Conservation (phyloP, 164 flowering plant genomes). For the Kalanchoe fedtschenkoi region DNA sequence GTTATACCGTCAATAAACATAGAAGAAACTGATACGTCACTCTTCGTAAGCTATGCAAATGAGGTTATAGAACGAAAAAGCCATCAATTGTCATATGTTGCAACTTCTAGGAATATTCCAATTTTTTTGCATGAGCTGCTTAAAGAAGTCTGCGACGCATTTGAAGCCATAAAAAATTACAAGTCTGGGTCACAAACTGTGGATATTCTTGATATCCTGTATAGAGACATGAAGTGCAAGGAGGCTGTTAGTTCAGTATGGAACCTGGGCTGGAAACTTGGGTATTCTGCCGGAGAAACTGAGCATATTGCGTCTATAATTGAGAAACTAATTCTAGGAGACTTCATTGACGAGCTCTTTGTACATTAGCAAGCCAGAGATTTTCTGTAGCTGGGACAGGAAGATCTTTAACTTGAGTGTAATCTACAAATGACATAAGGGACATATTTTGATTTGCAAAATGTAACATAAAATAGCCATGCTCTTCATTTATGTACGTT, state of each 20-base stretch:
- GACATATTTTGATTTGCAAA: neutral
- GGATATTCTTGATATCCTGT: neutral
- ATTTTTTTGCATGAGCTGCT: neutral
- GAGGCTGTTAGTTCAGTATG: neutral
- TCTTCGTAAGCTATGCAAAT: constrained; percentile 46
- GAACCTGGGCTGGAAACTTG: constrained; percentile 1
- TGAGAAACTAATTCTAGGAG: neutral
- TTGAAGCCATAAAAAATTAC: constrained; percentile 1
- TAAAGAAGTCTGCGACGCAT: neutral
- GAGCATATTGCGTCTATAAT: neutral
- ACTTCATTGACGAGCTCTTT: constrained; percentile 1
- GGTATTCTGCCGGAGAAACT: neutral
- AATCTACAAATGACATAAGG: neutral
- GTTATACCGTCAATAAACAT: constrained; percentile 9
- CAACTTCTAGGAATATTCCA: neutral
- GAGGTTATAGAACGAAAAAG: constrained; percentile 43
- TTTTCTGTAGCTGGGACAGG: neutral
- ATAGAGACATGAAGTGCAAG: neutral
- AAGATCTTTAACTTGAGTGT: neutral
- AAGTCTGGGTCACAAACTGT: neutral
- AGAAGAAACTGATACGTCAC: constrained; percentile 11
- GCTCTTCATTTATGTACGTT: neutral
- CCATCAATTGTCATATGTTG: neutral
- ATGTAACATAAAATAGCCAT: neutral
- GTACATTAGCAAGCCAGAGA: neutral